These are phyloP conservation scores for Pueraria montana DNA, from an alignment of 306 rosid genomes.

Conservation along the genomic window DNA sequence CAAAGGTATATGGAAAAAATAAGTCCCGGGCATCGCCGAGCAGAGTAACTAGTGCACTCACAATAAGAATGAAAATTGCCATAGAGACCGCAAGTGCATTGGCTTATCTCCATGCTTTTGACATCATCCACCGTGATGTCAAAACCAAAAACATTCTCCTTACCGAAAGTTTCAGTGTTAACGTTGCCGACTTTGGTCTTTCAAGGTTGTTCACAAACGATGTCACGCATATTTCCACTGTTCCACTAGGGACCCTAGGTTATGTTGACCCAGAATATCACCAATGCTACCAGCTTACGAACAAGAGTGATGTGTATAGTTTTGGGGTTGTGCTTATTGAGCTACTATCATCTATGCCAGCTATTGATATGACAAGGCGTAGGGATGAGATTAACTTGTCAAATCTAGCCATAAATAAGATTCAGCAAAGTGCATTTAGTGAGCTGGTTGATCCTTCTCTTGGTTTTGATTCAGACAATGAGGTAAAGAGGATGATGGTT, in stretches of 20 bases:
- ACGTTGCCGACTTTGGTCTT: constrained; percentile 83
- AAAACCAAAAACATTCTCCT: constrained; percentile 51
- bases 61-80: constrained; percentile 69
- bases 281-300: constrained; percentile 68
- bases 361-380: constrained; percentile 66
- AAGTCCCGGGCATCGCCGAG: too few relatives aligned
- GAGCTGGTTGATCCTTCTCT: too few relatives aligned
- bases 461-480: too few relatives aligned
- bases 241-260: constrained; percentile 80
- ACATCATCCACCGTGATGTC: constrained; percentile 72
- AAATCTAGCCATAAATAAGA: too few relatives aligned
- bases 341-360: constrained; percentile 74
- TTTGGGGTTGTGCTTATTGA: constrained; percentile 77
- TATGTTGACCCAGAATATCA: constrained; percentile 78
- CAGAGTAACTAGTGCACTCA: too few relatives aligned
- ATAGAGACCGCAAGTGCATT: constrained; percentile 70
- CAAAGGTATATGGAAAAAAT: too few relatives aligned
- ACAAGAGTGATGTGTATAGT: constrained; percentile 83
- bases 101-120: constrained; percentile 78
- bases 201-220: constrained; percentile 67
- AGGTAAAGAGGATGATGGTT: too few relatives aligned
- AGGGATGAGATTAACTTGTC: constrained; percentile 57
- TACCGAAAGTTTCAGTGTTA: too few relatives aligned
- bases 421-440: too few relatives aligned
- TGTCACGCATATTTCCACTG: constrained; percentile 73